Evolutionary conservation across 2,329 filamentous ascomycete genomes (phyloP).

Genomic region (Sporothrix inflata): DNA sequence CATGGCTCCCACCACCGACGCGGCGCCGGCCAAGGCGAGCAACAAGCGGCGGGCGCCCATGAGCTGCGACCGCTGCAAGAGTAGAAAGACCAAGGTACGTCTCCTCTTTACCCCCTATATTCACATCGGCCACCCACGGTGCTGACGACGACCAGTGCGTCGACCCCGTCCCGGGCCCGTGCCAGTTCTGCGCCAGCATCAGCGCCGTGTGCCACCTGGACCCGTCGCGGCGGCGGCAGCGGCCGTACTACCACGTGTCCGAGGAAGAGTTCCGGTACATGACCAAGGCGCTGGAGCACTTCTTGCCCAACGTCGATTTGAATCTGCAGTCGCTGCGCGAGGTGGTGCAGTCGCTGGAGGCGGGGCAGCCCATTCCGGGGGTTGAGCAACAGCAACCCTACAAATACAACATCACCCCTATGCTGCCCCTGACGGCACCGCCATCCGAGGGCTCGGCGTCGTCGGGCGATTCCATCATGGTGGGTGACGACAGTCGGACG

Average conservation of each 20-base stretch:
- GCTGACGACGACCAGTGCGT: slow-evolving; percentile 29
- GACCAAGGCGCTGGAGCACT: slow-evolving; percentile 39
- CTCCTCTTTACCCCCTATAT: too few relatives aligned
- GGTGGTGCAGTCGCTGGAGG: slow-evolving; percentile 32
- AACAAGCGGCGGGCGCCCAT: slow-evolving; percentile 38
- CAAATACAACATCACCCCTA: background rate
- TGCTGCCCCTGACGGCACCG: background rate
- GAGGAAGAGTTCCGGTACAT: slow-evolving; percentile 40
- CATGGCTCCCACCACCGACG: background rate
- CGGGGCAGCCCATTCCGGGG: background rate
- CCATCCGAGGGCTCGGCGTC: slow-evolving; percentile 16
- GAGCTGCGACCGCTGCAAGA: slow-evolving; percentile 41
- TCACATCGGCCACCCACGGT: too few relatives aligned
- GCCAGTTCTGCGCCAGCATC: slow-evolving; percentile 39
- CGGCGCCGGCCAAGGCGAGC: slow-evolving; percentile 15
- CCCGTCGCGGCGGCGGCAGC: slow-evolving; percentile 38
- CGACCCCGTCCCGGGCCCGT: slow-evolving; percentile 38
- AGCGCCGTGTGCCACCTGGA: slow-evolving; percentile 37
- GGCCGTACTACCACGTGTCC: slow-evolving; percentile 40
- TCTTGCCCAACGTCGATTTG: slow-evolving; percentile 37
- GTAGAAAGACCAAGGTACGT: slow-evolving; percentile 39
- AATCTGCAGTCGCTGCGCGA: slow-evolving; percentile 36
- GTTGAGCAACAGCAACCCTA: background rate
- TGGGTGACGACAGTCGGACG: slow-evolving; percentile 19
- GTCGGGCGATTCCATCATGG: slow-evolving; percentile 28